phyloP scores from a whole-genome alignment of 495 filamentous ascomycete species.

The Umbilicaria muhlenbergii region DNA sequence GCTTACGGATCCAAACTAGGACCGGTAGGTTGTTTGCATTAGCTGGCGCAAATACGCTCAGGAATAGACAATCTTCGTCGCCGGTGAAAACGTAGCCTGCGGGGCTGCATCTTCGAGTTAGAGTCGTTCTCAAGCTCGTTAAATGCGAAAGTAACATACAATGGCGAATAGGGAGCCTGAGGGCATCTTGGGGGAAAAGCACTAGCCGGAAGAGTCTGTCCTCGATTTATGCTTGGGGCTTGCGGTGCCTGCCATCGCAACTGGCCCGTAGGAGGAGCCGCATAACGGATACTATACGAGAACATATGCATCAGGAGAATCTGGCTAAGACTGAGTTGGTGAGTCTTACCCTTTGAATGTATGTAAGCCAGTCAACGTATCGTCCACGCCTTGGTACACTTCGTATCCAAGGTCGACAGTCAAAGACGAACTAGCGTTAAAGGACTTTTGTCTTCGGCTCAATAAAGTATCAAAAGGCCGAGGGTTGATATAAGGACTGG shows the following conservation, averaged over 20 bases:
- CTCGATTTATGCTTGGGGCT: constrained; percentile 34
- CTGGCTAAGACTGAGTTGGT: constrained; percentile 12
- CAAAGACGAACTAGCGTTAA: not conserved
- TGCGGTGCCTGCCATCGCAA: constrained; percentile 43
- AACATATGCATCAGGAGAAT: constrained; percentile 27
- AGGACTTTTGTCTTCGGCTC: constrained; percentile 4
- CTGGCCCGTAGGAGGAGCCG: constrained; percentile 35
- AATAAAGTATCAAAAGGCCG: not conserved
- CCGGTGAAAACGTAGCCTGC: constrained; percentile 30
- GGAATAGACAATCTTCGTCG: constrained; percentile 45
- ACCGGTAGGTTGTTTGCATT: constrained; percentile 32
- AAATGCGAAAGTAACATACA: not conserved
- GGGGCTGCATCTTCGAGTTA: constrained; percentile 41
- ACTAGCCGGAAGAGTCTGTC: constrained; percentile 16
- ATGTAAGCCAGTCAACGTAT: constrained; percentile 6
- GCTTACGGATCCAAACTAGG: constrained; percentile 33
- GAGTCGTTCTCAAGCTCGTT: constrained; percentile 16
- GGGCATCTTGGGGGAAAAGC: constrained; percentile 6
- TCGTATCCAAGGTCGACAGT: constrained; percentile 13
- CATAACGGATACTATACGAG: constrained; percentile 43
- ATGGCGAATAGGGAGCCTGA: constrained; percentile 3
- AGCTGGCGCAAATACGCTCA: constrained; percentile 35
- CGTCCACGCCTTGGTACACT: constrained; percentile 9
- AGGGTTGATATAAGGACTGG: not conserved
- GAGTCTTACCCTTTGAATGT: constrained; percentile 42